Percentiles rank a stretch among this genome's conserved stretches.
Evolutionary conservation across 2,329 filamentous ascomycete species (phyloP).

Genomic region (Exophiala sp.): DNA sequence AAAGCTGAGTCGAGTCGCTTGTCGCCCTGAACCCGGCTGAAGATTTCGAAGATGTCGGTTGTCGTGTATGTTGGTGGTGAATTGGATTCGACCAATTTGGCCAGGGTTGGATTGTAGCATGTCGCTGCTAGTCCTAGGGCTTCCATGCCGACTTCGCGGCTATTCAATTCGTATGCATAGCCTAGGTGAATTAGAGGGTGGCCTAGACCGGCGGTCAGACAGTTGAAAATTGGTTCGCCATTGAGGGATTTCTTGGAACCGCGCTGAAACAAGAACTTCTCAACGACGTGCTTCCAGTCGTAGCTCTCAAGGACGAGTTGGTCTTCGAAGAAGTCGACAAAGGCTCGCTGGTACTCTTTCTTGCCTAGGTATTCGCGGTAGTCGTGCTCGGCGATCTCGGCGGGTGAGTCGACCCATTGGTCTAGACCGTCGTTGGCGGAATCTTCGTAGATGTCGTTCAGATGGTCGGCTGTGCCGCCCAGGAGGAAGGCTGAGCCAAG

Average conservation of each 20-base stretch:
- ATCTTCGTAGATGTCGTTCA: conserved; percentile 77
- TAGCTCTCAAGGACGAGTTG: conserved; percentile 71
- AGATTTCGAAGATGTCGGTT: conserved; percentile 64
- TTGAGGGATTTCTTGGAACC: conserved; percentile 16
- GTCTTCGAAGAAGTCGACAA: conserved; percentile 94
- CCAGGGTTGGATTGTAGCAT: conserved; percentile 65
- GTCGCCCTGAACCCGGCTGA: conserved; percentile 68
- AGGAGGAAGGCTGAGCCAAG: conserved; percentile 82
- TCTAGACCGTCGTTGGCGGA: conserved; percentile 60
- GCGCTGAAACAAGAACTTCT: conserved; percentile 72
- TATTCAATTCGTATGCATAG: conserved; percentile 88
- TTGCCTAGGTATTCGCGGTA: conserved; percentile 84
- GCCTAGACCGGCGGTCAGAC: conserved; percentile 73
- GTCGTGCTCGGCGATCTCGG: conserved; percentile 76
- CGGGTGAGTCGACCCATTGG: conserved; percentile 77
- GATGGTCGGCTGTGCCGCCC: conserved; percentile 67
- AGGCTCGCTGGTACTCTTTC: conserved; percentile 80
- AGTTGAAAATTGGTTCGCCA: conserved; percentile 67
- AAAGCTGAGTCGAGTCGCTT: conserved; percentile 66
- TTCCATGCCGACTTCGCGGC: conserved; percentile 82
- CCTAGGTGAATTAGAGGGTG: conserved; percentile 91
- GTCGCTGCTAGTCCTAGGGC: conserved; percentile 67
- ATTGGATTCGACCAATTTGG: conserved; percentile 39
- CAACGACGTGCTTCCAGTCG: conserved; percentile 75
- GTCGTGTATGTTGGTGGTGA: conserved; percentile 56